phyloP scores from a whole-genome alignment of 257 asterid species.

The Leptodermis oblonga region DNA sequence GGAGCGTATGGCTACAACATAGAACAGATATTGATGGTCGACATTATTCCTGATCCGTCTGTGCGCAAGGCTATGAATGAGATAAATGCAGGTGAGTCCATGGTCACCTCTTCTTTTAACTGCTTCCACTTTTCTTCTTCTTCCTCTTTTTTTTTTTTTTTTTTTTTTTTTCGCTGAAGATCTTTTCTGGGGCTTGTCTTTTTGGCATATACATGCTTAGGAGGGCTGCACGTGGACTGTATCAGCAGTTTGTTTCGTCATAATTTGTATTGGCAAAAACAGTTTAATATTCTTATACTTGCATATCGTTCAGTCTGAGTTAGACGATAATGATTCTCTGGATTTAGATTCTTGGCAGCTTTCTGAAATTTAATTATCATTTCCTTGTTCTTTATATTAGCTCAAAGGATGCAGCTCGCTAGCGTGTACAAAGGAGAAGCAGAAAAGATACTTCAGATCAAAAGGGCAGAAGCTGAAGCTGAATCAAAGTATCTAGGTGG shows the following conservation, averaged over 20 bases:
- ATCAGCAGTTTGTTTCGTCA: background rate
- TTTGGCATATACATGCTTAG: background rate
- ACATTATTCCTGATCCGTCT: slow-evolving; percentile 86
- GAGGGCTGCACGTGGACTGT: background rate
- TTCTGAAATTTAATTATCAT: background rate
- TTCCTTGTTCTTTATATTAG: slow-evolving; percentile 28
- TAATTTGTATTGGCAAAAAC: background rate
- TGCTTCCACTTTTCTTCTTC: background rate
- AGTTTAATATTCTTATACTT: background rate
- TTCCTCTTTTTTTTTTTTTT: no score
- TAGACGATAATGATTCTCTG: background rate
- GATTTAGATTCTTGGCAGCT: background rate
- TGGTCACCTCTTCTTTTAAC: slow-evolving; percentile 2
- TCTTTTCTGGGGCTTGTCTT: background rate
- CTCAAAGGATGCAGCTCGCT: slow-evolving; percentile 98
- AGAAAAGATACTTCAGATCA: slow-evolving; percentile 76
- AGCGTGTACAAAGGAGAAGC: slow-evolving; percentile 97
- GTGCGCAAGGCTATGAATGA: slow-evolving; percentile 97
- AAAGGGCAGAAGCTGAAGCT: slow-evolving; percentile 96
- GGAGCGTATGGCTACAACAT: slow-evolving; percentile 93
- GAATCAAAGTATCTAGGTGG: slow-evolving; percentile 98
- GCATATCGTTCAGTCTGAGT: background rate
- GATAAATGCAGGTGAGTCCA: slow-evolving; percentile 81
- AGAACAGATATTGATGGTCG: slow-evolving; percentile 96
- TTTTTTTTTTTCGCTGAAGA: no score